Conservation (phyloP, 768 basidiomycete genomes). For the Collybia sp. region DNA sequence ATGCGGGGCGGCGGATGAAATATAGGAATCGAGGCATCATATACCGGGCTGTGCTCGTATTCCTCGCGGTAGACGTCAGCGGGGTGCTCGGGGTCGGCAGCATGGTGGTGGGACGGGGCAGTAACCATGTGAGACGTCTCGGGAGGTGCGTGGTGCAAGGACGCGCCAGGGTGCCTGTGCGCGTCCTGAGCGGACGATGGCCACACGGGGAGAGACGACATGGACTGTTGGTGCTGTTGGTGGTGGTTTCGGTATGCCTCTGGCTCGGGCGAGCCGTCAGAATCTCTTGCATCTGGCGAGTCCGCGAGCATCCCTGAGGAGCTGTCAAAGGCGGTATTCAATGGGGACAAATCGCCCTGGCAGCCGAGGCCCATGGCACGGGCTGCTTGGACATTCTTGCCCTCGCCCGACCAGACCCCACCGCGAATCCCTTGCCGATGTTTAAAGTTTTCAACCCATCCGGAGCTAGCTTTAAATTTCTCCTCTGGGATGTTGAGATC, state of each 20-base stretch:
- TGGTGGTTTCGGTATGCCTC: slow-evolving; percentile 10
- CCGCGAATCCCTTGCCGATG: slow-evolving; percentile 71
- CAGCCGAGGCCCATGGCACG: slow-evolving; percentile 7
- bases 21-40: slow-evolving; percentile 21
- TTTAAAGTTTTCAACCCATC: slow-evolving; percentile 94
- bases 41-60: slow-evolving; percentile 5
- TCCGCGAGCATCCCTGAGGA: slow-evolving; percentile 21
- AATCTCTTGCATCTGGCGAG: slow-evolving; percentile 15
- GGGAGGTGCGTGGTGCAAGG: slow-evolving; percentile 16
- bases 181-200: slow-evolving; percentile 2
- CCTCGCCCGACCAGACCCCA: slow-evolving; percentile 49
- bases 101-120: not conserved
- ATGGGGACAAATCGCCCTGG: slow-evolving; percentile 24
- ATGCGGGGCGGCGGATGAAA: slow-evolving; percentile 26
- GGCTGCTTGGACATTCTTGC: slow-evolving; percentile 17
- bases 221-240: not conserved
- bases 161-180: not conserved
- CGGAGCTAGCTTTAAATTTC: slow-evolving; percentile 86
- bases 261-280: slow-evolving; percentile 30
- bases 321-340: slow-evolving; percentile 33
- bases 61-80: not conserved
- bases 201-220: slow-evolving; percentile 1
- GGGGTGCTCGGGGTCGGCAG: slow-evolving; percentile 2
- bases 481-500: slow-evolving; percentile 54
- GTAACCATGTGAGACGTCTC: slow-evolving; percentile 16